Evolutionary conservation across 2,329 filamentous ascomycete species (phyloP), one percentile per base, ranked within the genome.

Genomic region (Calonectria honghensis): DNA sequence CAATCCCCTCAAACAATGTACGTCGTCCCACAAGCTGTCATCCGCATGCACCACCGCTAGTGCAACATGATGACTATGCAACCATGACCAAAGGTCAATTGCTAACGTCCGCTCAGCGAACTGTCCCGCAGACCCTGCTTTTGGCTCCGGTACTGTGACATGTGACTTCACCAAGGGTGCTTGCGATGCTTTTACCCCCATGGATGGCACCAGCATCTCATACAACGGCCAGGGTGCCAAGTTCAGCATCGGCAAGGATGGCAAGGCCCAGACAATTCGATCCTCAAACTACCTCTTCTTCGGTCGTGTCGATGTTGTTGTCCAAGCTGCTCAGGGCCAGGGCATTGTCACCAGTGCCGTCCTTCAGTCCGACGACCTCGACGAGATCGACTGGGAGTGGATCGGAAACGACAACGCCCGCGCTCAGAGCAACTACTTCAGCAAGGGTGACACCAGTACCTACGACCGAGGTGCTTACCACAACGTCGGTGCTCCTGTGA

Each of bases 281-380:
- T 91, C 91, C 72, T 90, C 92, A 82, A 96, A 96, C 90, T 98
- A 98, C 89, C 95, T 99, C 85, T 98, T 98, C 94, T 98, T 98
- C 85, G 97, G 97, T 76, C 93, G 93, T 82, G 91, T 98, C 80
- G 94, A 97, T 70, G 92, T 95, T 75, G 91, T 91, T 37, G 88
- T 98, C 82, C 94, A 96, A 85, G 93, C 94, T 50, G 93, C 97
- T 32, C 90, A 94, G 4, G 97, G 96, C 54, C 89, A 88, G 9
- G 97, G 97, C 78, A 94, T 99, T 77, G 94, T 99, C 76, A 98
- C 96, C 87, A 96, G 94, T 77, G 90, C 95, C 51, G 95, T 98
- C 52, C 88, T 99, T 77, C 94, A 98, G 88, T 98, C 96, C 2
- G 95, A 98, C 81, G 92, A 94, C 82, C 90, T 98, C 37, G 96